Base-by-base conservation (phyloP, 2,329 filamentous ascomycete genomes). In the Waltergamsia citrina region DNA sequence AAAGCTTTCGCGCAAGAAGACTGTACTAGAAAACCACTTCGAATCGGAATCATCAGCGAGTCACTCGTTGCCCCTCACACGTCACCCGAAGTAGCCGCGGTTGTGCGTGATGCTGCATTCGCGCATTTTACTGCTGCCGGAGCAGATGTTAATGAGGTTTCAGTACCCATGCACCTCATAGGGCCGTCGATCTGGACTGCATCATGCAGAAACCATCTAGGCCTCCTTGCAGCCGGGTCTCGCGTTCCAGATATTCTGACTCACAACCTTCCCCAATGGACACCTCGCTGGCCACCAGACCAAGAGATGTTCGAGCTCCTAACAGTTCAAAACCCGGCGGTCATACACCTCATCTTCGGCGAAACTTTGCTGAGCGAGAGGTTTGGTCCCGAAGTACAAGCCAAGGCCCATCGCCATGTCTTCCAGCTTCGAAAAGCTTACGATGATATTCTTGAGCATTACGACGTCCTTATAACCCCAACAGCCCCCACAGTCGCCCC, bases 381-480 rank as follows among this genome's bases (percentile, higher is more conserved):
- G 4, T 47, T 44, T 18, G 46, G 43, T 4, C 39, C 51, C 2
- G 39, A 36, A 9, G 37, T 60, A 6, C 53, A 62, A 27, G 60
- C 56, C 19, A 69, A 71, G 47, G 63, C 63, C 1, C 59, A 67
- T 41, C 58, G 61, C 33, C 60, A 66, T 36, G 58, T 62, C 4
- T 58, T 63, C 37, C 51, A 65, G 42, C 50, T 66, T 19, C 52
- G 63, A 7, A 61, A 56, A 8, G 65, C 63, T 2, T 71, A 71
- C 41, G 65, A 71, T 41, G 32, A 43, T n/a, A 65, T 56, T 0
- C 42, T 71, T 4, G 48, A 57, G 29, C 45, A 60, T 0, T 53
- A 64, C 2, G 67, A 71, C 40, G 53, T 73, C 3, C 49, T 73
- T 4, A 42, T 73, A 23, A 65, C 65, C n/a, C 68, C 68, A 1